Evolutionary conservation across 768 basidiomycete genomes (phyloP), one percentile per base, ranked within the genome.

Genomic region (Scleroderma bovista): DNA sequence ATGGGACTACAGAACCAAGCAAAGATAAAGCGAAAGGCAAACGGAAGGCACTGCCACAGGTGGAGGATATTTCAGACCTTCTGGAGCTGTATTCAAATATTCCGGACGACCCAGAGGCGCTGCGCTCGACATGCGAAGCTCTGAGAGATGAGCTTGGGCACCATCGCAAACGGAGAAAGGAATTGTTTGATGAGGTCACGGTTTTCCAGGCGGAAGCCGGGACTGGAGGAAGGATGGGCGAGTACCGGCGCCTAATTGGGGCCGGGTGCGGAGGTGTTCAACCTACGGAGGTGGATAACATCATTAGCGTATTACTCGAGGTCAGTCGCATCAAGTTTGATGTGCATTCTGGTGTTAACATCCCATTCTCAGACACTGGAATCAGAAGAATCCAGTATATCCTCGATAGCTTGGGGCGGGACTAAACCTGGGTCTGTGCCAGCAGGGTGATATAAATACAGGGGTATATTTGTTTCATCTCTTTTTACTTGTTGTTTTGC

Each of bases 221-320:
- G 5, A 96, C 93, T 1, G 83, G 86, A 26, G 90, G 88, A 36
- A 76, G 84, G 54, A 94, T 98, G 83, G 75, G 79, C 5, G 88
- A 94, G 56, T 99, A 97, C 65, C 74, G 93, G 57, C 75, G 85
- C 54, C 67, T 99, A 46, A 93, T 99, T 59, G 86, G 87, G 29
- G 84, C 91, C 15, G 93, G 91, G 0, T 95, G 91, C 69, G 92
- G 92, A 20, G 88, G 90, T 0, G 78, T 93, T 26, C 79, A 86
- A 3, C 81, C 87, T 2, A 74, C 81, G n/a, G 93, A 97, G 53
- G 88, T 97, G 33, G 94, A 97, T 60, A 79, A 80, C 52, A 84
- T 93, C 5, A 74, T 96, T 52, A 82, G 81, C 22, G 86, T 88
- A 76, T 69, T 98, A 37, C 75, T 93, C 16, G 91, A 95, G 80